phyloP scores from a whole-genome alignment of 805 yeast species.

The Pichia heedii region DNA sequence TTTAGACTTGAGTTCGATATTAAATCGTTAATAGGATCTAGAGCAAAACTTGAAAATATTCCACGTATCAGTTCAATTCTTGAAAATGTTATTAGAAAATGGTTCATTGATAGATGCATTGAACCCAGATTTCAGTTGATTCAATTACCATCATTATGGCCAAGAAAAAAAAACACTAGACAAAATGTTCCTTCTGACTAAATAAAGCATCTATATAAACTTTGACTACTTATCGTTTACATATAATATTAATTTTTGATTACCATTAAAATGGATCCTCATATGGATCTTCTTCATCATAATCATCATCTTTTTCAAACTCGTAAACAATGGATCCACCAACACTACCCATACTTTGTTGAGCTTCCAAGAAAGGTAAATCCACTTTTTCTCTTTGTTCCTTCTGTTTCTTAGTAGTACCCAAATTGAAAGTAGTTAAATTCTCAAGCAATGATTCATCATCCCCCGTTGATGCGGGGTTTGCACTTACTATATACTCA shows the following conservation, averaged over 20 bases:
- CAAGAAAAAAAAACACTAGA: conserved; percentile 50
- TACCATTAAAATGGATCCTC: conserved; percentile 59
- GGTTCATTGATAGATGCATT: conserved; percentile 90
- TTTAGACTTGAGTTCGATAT: conserved; percentile 82
- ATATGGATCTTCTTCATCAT: conserved; percentile 96
- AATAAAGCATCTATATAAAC: background rate
- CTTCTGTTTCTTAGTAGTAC: conserved; percentile 67
- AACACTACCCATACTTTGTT: conserved; percentile 48
- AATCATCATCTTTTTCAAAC: conserved; percentile 94
- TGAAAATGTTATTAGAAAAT: conserved; percentile 70
- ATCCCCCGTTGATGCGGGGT: conserved; percentile 13
- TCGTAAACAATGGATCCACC: conserved; percentile 97
- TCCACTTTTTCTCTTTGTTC: conserved; percentile 78
- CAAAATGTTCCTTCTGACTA: conserved; percentile 17
- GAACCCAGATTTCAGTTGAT: conserved; percentile 89
- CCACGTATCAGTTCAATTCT: conserved; percentile 84
- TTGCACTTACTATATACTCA: conserved; percentile 19
- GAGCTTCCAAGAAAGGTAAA: conserved; percentile 88
- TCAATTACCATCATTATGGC: conserved; percentile 82
- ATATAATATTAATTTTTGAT: background rate
- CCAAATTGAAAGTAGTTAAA: conserved; percentile 80
- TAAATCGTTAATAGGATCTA: conserved; percentile 84
- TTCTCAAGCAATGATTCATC: conserved; percentile 48
- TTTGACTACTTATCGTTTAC: too few species aligned
- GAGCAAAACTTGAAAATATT: conserved; percentile 84